Conservation (phyloP, 2,329 filamentous ascomycete species). For the Ophiostoma populinum region DNA sequence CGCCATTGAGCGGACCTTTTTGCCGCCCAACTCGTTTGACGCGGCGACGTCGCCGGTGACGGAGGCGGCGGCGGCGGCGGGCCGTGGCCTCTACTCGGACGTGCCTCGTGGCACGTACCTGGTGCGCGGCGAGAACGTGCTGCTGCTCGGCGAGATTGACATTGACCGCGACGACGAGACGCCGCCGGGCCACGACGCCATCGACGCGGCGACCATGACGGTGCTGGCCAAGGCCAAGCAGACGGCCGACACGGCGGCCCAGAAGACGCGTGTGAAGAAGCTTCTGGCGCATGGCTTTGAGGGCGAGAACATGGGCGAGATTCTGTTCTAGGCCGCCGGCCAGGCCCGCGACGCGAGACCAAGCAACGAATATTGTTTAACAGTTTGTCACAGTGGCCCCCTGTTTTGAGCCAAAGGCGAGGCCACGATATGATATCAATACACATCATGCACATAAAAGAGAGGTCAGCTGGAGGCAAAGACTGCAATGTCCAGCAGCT, state of each 20-base stretch:
- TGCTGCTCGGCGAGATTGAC: constrained; percentile 88
- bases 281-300: constrained; percentile 71
- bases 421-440: background rate
- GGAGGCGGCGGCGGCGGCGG: constrained; percentile 17
- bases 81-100: constrained; percentile 57
- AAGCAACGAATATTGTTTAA: too few species aligned
- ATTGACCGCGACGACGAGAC: constrained; percentile 88
- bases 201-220: constrained; percentile 34
- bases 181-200: constrained; percentile 46
- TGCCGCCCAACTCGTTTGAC: constrained; percentile 28
- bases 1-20: constrained; percentile 77
- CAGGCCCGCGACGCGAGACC: too few species aligned
- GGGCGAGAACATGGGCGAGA: constrained; percentile 64
- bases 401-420: constrained; percentile 4
- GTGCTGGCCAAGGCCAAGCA: constrained; percentile 58
- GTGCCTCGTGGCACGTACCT: constrained; percentile 75
- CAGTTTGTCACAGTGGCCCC: constrained; percentile 1
- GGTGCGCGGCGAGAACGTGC: constrained; percentile 91
- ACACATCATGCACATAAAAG: background rate
- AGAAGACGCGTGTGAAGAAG: constrained; percentile 56
- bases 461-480: too few species aligned
- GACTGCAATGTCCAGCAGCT: too few species aligned
- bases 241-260: constrained; percentile 47
- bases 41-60: constrained; percentile 14
- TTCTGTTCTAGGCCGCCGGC: constrained; percentile 34